Conservation (phyloP, 1,139 yeast species). For the Suhomyces kunorum region DNA sequence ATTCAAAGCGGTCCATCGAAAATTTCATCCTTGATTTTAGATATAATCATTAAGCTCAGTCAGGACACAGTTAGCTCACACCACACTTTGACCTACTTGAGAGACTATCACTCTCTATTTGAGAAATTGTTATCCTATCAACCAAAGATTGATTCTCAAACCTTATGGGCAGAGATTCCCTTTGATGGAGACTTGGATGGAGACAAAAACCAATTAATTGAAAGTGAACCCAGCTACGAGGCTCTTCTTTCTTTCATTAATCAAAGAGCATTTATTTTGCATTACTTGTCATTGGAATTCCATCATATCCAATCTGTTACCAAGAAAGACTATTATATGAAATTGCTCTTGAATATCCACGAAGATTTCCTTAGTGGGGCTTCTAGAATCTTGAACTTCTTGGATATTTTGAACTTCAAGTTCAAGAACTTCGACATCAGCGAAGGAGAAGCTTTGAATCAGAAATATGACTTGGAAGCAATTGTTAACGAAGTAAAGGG, state of each 20-base stretch:
- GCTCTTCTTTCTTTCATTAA: slow-evolving; percentile 63
- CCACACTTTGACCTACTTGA: slow-evolving; percentile 53
- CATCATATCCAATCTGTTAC: slow-evolving; percentile 64
- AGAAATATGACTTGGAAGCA: slow-evolving; percentile 31
- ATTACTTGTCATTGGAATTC: slow-evolving; percentile 70
- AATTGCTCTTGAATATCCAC: slow-evolving; percentile 49
- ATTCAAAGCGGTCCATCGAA: slow-evolving; percentile 58
- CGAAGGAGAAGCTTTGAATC: slow-evolving; percentile 44
- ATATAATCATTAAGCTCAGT: slow-evolving; percentile 60
- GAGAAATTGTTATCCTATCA: slow-evolving; percentile 54
- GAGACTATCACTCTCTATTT: slow-evolving; percentile 49
- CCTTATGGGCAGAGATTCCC: slow-evolving; percentile 52
- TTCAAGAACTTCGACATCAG: slow-evolving; percentile 41
- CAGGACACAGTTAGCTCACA: slow-evolving; percentile 55
- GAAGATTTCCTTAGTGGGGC: slow-evolving; percentile 51
- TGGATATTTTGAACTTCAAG: slow-evolving; percentile 67
- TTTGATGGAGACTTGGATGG: slow-evolving; percentile 46
- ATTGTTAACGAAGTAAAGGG: slow-evolving; percentile 29
- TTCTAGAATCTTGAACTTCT: slow-evolving; percentile 63
- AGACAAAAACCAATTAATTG: slow-evolving; percentile 34
- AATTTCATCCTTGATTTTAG: slow-evolving; percentile 58
- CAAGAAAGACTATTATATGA: slow-evolving; percentile 55
- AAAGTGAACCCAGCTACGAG: slow-evolving; percentile 40
- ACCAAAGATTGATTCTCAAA: slow-evolving; percentile 50
- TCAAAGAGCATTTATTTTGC: slow-evolving; percentile 62